A percentile compares a stretch with the other conserved stretches of the same genome.
Evolutionary conservation across 2,329 filamentous ascomycete species (phyloP).

Genomic region (Cladosporium sp.): DNA sequence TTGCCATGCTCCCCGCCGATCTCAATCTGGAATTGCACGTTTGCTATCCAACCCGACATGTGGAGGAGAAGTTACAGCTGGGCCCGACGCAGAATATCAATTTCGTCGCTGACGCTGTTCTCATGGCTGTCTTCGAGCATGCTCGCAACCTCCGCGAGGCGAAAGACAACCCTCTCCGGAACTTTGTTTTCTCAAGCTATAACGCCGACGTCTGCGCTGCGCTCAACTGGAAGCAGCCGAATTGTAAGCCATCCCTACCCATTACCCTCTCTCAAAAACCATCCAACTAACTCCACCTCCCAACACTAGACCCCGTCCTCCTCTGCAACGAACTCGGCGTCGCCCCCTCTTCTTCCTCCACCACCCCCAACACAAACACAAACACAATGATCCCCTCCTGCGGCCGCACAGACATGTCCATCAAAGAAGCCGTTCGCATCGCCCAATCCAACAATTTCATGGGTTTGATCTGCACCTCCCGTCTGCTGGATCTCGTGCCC

Average conservation of each 20-base stretch:
- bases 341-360: slow-evolving; percentile 11
- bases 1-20: slow-evolving; percentile 67
- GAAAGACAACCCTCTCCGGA: slow-evolving; percentile 70
- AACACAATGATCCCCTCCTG: slow-evolving; percentile 48
- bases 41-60: slow-evolving; percentile 71
- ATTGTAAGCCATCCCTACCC: slow-evolving; percentile 54
- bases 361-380: slow-evolving; percentile 9
- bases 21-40: slow-evolving; percentile 92
- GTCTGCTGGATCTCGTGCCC: slow-evolving; percentile 85
- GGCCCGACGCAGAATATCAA: slow-evolving; percentile 80
- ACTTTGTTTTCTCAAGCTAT: slow-evolving; percentile 90
- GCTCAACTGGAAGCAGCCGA: slow-evolving; percentile 98
- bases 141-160: slow-evolving; percentile 63
- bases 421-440: slow-evolving; percentile 91
- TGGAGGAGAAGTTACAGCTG: slow-evolving; percentile 66
- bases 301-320: slow-evolving; percentile 84
- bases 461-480: slow-evolving; percentile 87
- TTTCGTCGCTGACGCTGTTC: slow-evolving; percentile 73
- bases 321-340: slow-evolving; percentile 77
- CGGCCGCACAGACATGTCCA: slow-evolving; percentile 71
- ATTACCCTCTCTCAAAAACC: not conserved
- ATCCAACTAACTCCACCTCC: not conserved
- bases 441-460: slow-evolving; percentile 97
- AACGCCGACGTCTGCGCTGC: slow-evolving; percentile 87
- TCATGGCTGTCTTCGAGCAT: slow-evolving; percentile 86